A percentile compares a stretch with the other conserved stretches of the same genome.
Evolutionary conservation across 1,284 basidiomycete genomes (phyloP).

Genomic region (Papiliotrema nemorosa): DNA sequence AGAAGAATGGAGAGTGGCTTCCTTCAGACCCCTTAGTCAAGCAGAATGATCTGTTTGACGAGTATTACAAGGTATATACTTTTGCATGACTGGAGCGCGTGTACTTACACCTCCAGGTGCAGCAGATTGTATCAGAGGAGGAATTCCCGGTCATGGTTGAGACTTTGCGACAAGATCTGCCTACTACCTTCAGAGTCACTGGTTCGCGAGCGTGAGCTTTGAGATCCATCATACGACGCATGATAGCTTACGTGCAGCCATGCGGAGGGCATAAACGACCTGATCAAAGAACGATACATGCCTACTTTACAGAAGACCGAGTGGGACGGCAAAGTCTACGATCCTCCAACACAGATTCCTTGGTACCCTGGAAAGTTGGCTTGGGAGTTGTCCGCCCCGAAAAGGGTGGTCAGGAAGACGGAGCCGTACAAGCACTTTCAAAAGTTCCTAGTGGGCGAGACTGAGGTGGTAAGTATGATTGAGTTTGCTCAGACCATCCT

Average conservation of each 20-base stretch:
- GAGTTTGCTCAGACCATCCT: not conserved
- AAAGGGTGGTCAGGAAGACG: constrained; percentile 81
- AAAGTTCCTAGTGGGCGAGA: constrained; percentile 95
- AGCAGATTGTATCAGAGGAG: constrained; percentile 48
- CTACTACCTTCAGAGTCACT: constrained; percentile 91
- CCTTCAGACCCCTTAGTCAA: not conserved
- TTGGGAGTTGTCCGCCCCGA: constrained; percentile 93
- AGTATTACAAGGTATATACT: too few relatives aligned
- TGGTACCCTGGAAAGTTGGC: constrained; percentile 95
- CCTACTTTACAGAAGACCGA: constrained; percentile 69
- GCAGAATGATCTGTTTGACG: constrained; percentile 63
- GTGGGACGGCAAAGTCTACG: constrained; percentile 63
- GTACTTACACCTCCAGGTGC: too few relatives aligned
- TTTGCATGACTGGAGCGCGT: too few relatives aligned
- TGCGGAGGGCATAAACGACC: constrained; percentile 66
- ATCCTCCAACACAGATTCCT: constrained; percentile 76
- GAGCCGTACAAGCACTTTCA: constrained; percentile 97
- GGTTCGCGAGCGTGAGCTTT: constrained; percentile 71
- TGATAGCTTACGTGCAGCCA: constrained; percentile 55
- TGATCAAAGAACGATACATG: constrained; percentile 71
- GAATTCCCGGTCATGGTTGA: constrained; percentile 80
- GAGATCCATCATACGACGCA: not conserved
- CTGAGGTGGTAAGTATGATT: constrained; percentile 80
- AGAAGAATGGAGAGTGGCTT: constrained; percentile 22
- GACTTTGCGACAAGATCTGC: constrained; percentile 68